Conservation (phyloP, 495 filamentous ascomycete genomes). For the Penicillium cosmopolitanum region DNA sequence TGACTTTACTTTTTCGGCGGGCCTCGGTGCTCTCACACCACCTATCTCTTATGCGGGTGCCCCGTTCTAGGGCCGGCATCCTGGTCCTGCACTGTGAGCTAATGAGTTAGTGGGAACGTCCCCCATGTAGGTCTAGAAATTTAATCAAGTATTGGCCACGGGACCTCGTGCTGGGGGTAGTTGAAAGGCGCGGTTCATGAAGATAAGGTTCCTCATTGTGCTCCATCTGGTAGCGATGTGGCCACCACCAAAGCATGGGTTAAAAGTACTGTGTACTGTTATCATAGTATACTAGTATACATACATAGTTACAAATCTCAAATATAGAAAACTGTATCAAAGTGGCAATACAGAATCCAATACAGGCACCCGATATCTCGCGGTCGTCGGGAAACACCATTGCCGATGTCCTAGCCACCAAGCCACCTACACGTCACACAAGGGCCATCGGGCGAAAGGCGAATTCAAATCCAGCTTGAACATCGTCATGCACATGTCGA, state of each 20-base stretch:
- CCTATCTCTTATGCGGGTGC: conserved; percentile 10
- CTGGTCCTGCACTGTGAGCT: conserved; percentile 18
- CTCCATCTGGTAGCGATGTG: background rate
- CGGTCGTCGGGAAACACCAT: conserved; percentile 7
- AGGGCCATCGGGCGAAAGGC: conserved; percentile 18
- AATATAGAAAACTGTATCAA: background rate
- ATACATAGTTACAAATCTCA: background rate
- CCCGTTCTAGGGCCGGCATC: conserved; percentile 9
- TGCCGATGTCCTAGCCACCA: conserved; percentile 14
- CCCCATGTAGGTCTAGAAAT: background rate
- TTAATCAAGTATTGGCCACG: background rate
- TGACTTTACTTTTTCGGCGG: conserved; percentile 22
- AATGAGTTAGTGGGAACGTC: conserved; percentile 22
- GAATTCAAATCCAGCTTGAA: conserved; percentile 6
- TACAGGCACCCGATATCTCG: conserved; percentile 12
- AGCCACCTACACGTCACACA: conserved; percentile 28
- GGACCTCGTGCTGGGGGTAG: background rate
- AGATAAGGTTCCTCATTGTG: conserved; percentile 2
- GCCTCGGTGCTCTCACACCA: conserved; percentile 26
- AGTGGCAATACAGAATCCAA: conserved; percentile 5
- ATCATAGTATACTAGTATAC: background rate
- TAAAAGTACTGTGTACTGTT: conserved; percentile 1
- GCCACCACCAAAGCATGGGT: background rate
- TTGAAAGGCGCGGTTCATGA: background rate
- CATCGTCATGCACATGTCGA: background rate